Evolutionary conservation across 345 rosid species (phyloP).

Genomic region (Clausena lansium): DNA sequence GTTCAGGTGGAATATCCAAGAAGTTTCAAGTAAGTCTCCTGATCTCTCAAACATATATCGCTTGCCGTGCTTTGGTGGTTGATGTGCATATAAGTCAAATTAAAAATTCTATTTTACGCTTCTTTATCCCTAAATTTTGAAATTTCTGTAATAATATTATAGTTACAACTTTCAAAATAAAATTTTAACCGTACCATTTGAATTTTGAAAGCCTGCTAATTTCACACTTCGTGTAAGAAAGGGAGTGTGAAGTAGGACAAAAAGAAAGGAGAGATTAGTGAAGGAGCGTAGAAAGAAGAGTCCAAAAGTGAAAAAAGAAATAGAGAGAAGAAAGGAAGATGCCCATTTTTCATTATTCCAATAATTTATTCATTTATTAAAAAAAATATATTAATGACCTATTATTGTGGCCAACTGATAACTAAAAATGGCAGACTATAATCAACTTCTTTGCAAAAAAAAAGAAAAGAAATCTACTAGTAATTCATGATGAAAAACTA

Average conservation of each 20-base stretch:
- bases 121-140: not conserved
- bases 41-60: not conserved
- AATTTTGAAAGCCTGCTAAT: not conserved
- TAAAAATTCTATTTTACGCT: not conserved
- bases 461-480: not conserved
- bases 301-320: not conserved
- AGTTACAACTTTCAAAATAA: not conserved
- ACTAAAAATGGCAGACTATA: not conserved
- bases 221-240: not conserved
- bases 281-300: not conserved
- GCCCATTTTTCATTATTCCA: not conserved
- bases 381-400: not conserved
- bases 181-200: not conserved
- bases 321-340: not conserved
- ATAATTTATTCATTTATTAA: not conserved
- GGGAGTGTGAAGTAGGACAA: not conserved
- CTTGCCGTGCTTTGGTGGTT: not conserved
- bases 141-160: not conserved
- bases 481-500: not conserved
- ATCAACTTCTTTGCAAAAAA: not conserved
- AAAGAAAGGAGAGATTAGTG: not conserved
- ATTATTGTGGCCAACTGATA: not conserved
- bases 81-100: not conserved
- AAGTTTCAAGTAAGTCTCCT: conserved; percentile 29
- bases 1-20: conserved; percentile 16